Evolutionary conservation across 768 basidiomycete species (phyloP), one percentile per base, ranked within the genome.

Genomic region (Phlebiopsis gigantea): DNA sequence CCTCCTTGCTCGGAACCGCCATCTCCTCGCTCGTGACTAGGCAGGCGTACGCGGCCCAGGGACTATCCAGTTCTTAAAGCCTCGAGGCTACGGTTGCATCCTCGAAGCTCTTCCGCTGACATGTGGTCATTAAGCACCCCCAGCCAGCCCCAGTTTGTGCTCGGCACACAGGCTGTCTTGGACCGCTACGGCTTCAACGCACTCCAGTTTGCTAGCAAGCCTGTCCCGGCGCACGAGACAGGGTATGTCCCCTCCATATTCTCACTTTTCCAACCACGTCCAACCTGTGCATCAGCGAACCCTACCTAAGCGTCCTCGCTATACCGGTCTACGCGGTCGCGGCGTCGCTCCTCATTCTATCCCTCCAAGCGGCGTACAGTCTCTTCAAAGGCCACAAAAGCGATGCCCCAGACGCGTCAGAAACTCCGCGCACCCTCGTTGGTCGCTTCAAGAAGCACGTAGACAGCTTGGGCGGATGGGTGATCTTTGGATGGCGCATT

Each of bases 401-500:
- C 25, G 53, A 55, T 17, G 22, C 7, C 3, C 24, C 46, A 34
- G 39, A 51, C 9, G 28, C 46, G 17, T 6, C 10, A 21, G 15
- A 26, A 4, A 10, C 26, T 19, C 17, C 47, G 28, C 26, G 47
- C 12, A 46, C 47, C 6, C 49, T 43, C 45, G 42, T 44, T 9
- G 46, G 24, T 8, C 49, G 52, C 31, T 30, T 73, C 43, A 60
- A 58, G 8, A 62, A 57, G 21, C 71, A 72, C 55, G 62, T 73
- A 21, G 46, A 65, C 19, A 59, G 61, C 4, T 60, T 72, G 21
- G 68, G 71, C 26, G 73, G 72, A 14, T 53, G 65, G n/a, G 68
- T 62, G 2, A 68, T 75, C 21, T 74, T 73, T 61, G 56, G 53
- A 8, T 66, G 72, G 57, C 70, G 73, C 41, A 41, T 72, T 14